phyloP scores from a whole-genome alignment of 345 rosid species.

The Leavenworthia alabamica region DNA sequence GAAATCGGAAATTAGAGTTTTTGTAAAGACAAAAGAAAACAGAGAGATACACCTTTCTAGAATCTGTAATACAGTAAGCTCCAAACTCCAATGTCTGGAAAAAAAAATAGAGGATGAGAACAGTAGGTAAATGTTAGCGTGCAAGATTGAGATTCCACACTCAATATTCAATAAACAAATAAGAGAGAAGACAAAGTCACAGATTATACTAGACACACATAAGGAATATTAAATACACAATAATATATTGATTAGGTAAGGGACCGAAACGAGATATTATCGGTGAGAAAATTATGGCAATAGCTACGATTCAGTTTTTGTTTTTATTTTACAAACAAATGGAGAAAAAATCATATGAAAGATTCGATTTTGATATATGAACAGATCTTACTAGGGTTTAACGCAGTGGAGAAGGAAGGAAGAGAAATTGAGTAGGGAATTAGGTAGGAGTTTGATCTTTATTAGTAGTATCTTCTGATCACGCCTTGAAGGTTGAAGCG shows the following conservation, averaged over 20 bases:
- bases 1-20: conserved; percentile 1
- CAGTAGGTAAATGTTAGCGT: conserved; percentile 39
- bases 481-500: conserved; percentile 18
- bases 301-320: conserved; percentile 6
- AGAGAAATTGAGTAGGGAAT: background rate
- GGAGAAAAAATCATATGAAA: conserved; percentile 19
- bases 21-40: background rate
- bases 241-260: conserved; percentile 9
- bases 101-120: conserved; percentile 21
- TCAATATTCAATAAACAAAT: conserved; percentile 21
- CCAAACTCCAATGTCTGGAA: conserved; percentile 12
- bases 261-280: conserved; percentile 3
- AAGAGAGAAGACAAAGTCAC: background rate
- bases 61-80: conserved; percentile 5
- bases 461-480: background rate
- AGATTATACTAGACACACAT: conserved; percentile 8
- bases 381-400: conserved; percentile 26
- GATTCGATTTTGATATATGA: conserved; percentile 3
- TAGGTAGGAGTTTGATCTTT: conserved; percentile 9
- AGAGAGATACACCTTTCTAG: conserved; percentile 11
- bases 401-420: background rate
- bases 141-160: conserved; percentile 34
- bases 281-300: background rate
- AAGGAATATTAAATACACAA: conserved; percentile 13
- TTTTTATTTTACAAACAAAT: background rate